Percentiles rank a stretch among this genome's conserved stretches.
Conservation (phyloP, 495 filamentous ascomycete genomes). For the Aspergillus cavernicola region DNA sequence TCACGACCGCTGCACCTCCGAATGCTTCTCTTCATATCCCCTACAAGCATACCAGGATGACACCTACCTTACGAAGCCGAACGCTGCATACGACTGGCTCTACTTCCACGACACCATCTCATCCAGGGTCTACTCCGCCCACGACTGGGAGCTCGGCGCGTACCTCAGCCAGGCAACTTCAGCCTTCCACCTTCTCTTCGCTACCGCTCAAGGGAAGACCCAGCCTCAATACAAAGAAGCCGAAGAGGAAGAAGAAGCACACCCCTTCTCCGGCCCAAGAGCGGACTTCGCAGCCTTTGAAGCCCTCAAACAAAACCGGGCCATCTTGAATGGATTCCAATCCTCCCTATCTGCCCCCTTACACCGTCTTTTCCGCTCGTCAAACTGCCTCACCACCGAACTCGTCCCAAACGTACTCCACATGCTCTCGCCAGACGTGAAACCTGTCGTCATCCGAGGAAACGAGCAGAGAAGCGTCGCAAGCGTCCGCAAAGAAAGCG, state of each 20-base stretch:
- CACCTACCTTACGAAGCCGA: slow-evolving; percentile 82
- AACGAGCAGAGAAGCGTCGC: slow-evolving; percentile 66
- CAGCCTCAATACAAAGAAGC: slow-evolving; percentile 38
- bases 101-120: slow-evolving; percentile 86
- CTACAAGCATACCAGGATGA: slow-evolving; percentile 89
- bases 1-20: slow-evolving; percentile 76
- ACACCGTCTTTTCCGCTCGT: slow-evolving; percentile 69
- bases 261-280: slow-evolving; percentile 74
- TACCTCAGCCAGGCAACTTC: slow-evolving; percentile 84
- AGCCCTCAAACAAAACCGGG: slow-evolving; percentile 63
- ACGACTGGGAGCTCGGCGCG: slow-evolving; percentile 83
- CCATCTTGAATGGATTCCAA: slow-evolving; percentile 51
- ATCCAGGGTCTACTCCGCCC: slow-evolving; percentile 63
- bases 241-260: slow-evolving; percentile 49
- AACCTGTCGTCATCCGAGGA: slow-evolving; percentile 83
- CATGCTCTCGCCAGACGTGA: slow-evolving; percentile 83
- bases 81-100: slow-evolving; percentile 86
- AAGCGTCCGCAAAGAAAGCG: slow-evolving; percentile 78
- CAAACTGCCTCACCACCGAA: slow-evolving; percentile 70
- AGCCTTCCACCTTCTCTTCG: slow-evolving; percentile 90
- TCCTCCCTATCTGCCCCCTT: slow-evolving; percentile 56
- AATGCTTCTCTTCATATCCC: slow-evolving; percentile 81
- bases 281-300: slow-evolving; percentile 80
- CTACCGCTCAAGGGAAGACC: slow-evolving; percentile 40
- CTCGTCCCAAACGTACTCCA: slow-evolving; percentile 78